Conservation (phyloP, 225 moss, liverwort and hornwort species). For the Rhytidiadelphus loreus region DNA sequence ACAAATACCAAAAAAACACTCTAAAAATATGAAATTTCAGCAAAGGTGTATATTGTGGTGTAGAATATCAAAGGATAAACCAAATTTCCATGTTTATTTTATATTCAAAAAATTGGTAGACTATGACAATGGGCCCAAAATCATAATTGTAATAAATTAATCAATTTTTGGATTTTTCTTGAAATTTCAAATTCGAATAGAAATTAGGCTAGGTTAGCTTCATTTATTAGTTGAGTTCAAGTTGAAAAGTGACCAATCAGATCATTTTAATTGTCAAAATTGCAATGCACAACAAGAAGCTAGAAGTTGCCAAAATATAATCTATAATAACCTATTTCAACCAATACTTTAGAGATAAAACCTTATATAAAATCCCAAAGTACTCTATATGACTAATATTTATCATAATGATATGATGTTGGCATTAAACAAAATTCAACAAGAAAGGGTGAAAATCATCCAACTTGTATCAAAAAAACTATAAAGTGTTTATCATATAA, state of each 20-base stretch:
- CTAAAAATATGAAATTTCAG: background rate
- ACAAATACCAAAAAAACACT: background rate
- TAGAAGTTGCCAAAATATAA: background rate
- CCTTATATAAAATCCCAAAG: too few relatives aligned
- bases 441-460: too few relatives aligned
- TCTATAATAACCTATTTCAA: background rate
- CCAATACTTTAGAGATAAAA: too few relatives aligned
- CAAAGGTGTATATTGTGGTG: background rate
- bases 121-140: fast-evolving
- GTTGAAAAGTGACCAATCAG: background rate
- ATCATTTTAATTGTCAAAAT: background rate
- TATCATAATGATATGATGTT: background rate
- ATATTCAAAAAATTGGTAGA: background rate
- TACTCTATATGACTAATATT: background rate
- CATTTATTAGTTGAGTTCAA: background rate
- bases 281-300: fast-evolving
- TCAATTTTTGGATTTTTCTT: background rate
- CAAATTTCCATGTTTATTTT: background rate
- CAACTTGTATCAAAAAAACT: background rate
- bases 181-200: background rate
- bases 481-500: background rate
- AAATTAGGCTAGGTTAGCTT: fast-evolving
- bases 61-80: background rate
- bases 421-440: background rate
- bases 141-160: background rate